These are phyloP conservation scores for Diphasiastrum complanatum DNA, from an alignment of 83 land plant genomes.

Conservation along the genomic window DNA sequence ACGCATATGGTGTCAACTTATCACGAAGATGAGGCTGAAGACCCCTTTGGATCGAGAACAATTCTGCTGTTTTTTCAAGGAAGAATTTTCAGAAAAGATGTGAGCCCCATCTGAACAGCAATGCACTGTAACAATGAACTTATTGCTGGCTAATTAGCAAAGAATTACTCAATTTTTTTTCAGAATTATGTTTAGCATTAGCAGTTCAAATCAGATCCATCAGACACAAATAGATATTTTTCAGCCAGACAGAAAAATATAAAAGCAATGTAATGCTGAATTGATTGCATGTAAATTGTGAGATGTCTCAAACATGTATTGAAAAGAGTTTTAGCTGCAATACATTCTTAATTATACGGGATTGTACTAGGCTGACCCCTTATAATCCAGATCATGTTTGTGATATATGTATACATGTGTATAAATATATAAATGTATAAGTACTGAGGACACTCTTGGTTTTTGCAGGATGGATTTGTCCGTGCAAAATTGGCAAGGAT, in stretches of 20 bases:
- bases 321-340: too few species aligned
- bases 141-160: slow-evolving; percentile 36
- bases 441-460: slow-evolving; percentile 2
- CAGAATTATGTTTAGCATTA: too few species aligned
- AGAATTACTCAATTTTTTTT: slow-evolving; percentile 33
- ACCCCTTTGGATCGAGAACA: slow-evolving; percentile 55
- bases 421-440: too few species aligned
- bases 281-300: too few species aligned
- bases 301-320: too few species aligned
- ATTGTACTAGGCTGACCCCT: not conserved
- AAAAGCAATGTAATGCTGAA: too few species aligned
- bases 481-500: slow-evolving; percentile 45
- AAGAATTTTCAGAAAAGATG: slow-evolving; percentile 25
- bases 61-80: slow-evolving; percentile 73
- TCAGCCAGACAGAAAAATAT: too few species aligned
- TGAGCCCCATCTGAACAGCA: slow-evolving; percentile 1
- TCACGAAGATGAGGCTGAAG: slow-evolving; percentile 42
- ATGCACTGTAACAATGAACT: not conserved
- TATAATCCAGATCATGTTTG: not conserved
- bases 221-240: too few species aligned
- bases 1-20: slow-evolving; percentile 67
- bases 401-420: not conserved
- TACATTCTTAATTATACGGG: too few species aligned
- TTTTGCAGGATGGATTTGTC: slow-evolving; percentile 58
- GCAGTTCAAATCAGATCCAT: too few species aligned